Evolutionary conservation across 306 rosid species (phyloP).

Genomic region (Rosa lucieae): DNA sequence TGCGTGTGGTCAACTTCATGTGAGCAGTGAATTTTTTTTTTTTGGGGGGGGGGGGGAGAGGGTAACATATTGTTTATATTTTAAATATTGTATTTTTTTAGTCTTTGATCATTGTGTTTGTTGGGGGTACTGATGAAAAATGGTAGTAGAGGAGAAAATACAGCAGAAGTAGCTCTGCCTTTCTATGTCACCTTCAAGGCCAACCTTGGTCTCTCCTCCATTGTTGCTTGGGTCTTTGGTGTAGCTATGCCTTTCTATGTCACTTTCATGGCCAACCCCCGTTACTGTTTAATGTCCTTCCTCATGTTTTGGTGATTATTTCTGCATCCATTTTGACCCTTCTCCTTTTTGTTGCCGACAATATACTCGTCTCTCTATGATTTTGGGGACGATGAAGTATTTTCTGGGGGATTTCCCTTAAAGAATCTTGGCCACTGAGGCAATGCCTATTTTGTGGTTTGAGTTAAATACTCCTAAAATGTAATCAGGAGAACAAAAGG

Average conservation of each 20-base stretch:
- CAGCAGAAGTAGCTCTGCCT: not conserved
- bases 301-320: not conserved
- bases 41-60: too few species aligned
- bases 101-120: not conserved
- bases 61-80: too few species aligned
- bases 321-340: not conserved
- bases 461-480: not conserved
- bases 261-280: not conserved
- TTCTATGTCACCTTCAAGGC: not conserved
- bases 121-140: not conserved
- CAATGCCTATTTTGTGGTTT: not conserved
- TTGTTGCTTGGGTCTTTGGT: not conserved
- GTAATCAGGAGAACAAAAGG: not conserved
- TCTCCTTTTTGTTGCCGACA: not conserved
- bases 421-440: not conserved
- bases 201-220: not conserved
- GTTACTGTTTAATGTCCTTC: not conserved
- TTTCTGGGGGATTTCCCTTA: not conserved
- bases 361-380: not conserved
- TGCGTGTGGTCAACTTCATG: not conserved
- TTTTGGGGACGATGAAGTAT: not conserved
- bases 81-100: not conserved
- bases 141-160: not conserved
- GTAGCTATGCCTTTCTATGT: not conserved
- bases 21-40: not conserved